phyloP scores from a whole-genome alignment of 164 flowering plant species.

The Nelumbo lutea region DNA sequence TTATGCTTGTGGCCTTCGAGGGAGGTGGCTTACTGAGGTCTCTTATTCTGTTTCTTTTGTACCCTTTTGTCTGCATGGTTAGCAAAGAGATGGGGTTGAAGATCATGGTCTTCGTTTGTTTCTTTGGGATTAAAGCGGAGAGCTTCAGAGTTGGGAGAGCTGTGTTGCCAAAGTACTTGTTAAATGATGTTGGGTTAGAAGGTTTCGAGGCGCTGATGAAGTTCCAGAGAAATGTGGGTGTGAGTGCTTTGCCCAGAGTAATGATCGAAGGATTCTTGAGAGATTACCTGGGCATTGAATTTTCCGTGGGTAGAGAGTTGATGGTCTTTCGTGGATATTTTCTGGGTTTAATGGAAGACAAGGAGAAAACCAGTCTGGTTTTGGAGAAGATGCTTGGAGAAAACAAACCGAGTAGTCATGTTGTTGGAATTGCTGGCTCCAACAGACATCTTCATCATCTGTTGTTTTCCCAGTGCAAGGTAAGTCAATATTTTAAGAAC shows the following conservation, averaged over 20 bases:
- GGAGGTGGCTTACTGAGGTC: slow-evolving; percentile 43
- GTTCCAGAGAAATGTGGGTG: slow-evolving; percentile 27
- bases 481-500: neutral
- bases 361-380: neutral
- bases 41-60: slow-evolving; percentile 27
- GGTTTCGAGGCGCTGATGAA: slow-evolving; percentile 31
- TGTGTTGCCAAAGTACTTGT: slow-evolving; percentile 45
- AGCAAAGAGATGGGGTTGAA: slow-evolving; percentile 28
- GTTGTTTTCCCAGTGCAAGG: slow-evolving; percentile 41
- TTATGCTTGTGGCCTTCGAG: slow-evolving; percentile 50
- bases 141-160: slow-evolving; percentile 32
- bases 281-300: slow-evolving; percentile 39
- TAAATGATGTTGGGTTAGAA: slow-evolving; percentile 42
- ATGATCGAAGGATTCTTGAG: slow-evolving; percentile 47
- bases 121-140: slow-evolving; percentile 33
- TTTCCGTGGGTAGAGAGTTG: slow-evolving; percentile 37
- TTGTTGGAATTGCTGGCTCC: slow-evolving; percentile 26
- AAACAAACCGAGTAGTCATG: slow-evolving; percentile 6
- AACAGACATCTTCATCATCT: slow-evolving; percentile 17
- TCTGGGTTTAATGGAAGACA: slow-evolving; percentile 43
- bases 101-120: slow-evolving; percentile 39
- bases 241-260: slow-evolving; percentile 31
- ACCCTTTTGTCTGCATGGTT: slow-evolving; percentile 31
- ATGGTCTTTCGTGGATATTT: slow-evolving; percentile 34
- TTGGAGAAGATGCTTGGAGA: slow-evolving; percentile 11